A percentile compares a stretch with the other conserved stretches of the same genome.
Evolutionary conservation across 768 basidiomycete genomes (phyloP).

Genomic region (Asterophora lycoperdoides): DNA sequence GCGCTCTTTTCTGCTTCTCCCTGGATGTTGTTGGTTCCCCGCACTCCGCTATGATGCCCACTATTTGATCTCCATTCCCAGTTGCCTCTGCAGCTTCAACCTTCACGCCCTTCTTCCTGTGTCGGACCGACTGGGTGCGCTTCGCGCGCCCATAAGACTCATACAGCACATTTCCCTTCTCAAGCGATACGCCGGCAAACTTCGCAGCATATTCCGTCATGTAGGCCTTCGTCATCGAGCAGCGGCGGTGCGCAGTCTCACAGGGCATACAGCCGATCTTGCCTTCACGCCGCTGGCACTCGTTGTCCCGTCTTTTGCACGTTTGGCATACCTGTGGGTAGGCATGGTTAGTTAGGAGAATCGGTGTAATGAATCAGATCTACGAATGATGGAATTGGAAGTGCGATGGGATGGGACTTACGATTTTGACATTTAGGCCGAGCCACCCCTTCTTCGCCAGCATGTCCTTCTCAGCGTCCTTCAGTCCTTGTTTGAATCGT

Average conservation of each 20-base stretch:
- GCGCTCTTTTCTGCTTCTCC: neutral
- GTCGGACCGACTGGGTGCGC: neutral
- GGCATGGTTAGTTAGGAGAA: too few relatives aligned
- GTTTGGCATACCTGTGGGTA: neutral
- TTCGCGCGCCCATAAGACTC: neutral
- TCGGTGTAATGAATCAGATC: neutral
- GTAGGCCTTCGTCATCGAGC: constrained; percentile 1
- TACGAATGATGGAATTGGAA: neutral
- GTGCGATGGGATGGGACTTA: neutral
- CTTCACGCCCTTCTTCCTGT: neutral
- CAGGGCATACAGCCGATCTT: neutral
- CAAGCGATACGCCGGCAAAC: neutral
- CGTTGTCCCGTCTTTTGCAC: neutral
- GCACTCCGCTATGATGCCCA: neutral
- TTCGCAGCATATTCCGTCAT: neutral
- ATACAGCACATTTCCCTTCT: neutral
- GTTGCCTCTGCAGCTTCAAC: neutral
- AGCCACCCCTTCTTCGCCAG: neutral
- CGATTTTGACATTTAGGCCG: neutral
- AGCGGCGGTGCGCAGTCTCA: neutral
- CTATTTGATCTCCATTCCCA: neutral
- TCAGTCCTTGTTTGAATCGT: constrained; percentile 1
- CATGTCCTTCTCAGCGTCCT: neutral
- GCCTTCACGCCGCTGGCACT: neutral
- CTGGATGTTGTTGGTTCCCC: neutral